Conservation (phyloP, 371 early-diverging fungal species). For the Mortierella sp. region DNA sequence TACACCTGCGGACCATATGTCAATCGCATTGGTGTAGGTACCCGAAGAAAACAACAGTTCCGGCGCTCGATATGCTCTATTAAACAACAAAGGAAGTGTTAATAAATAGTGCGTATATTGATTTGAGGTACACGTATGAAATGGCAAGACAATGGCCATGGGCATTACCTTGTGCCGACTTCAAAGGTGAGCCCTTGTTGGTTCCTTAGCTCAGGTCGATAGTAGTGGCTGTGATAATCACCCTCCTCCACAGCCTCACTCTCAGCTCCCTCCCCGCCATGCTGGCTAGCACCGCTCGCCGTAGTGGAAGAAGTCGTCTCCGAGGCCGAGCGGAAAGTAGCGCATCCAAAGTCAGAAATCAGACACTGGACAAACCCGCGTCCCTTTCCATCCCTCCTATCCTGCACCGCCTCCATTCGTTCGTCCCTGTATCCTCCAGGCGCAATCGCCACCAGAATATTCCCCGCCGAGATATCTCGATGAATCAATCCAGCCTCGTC, state of each 20-base stretch:
- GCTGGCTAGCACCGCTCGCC: not conserved
- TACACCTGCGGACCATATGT: conserved; percentile 57
- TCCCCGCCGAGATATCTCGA: conserved; percentile 84
- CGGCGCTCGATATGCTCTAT: conserved; percentile 71
- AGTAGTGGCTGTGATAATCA: not conserved
- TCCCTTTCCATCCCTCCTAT: not conserved
- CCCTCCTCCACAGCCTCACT: conserved; percentile 27
- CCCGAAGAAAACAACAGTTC: conserved; percentile 68
- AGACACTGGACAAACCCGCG: conserved; percentile 45
- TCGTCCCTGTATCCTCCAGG: not conserved
- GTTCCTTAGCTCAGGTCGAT: not conserved
- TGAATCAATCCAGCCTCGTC: conserved; percentile 66
- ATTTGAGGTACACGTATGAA: not conserved
- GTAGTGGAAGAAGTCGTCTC: not conserved
- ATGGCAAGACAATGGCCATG: not conserved
- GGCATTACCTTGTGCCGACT: conserved; percentile 61
- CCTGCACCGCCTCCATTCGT: not conserved
- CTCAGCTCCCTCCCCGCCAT: not conserved
- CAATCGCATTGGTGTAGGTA: conserved; percentile 48
- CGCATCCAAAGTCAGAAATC: conserved; percentile 76
- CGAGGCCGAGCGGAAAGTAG: conserved; percentile 32
- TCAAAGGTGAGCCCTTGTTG: conserved; percentile 59
- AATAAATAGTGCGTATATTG: not conserved
- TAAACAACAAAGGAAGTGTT: not conserved
- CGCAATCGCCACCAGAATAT: conserved; percentile 68